phyloP scores from a whole-genome alignment of 495 filamentous ascomycete genomes.

The Podospora pseudoanserina region DNA sequence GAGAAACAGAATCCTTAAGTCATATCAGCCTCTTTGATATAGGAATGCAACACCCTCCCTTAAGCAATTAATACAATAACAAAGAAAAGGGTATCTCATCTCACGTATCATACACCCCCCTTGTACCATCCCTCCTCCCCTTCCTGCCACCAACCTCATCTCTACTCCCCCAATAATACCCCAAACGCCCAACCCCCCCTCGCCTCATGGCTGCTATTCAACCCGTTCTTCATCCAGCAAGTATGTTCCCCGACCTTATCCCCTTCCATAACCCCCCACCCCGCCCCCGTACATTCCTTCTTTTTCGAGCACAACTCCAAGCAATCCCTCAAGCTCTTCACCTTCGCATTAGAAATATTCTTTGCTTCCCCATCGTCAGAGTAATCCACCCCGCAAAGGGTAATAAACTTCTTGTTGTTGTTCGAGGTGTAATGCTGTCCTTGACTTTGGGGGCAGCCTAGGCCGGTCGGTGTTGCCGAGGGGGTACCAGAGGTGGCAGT shows the following conservation, averaged over 20 bases:
- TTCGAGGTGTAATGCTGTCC: constrained; percentile 12
- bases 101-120: background rate
- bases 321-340: constrained; percentile 22
- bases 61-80: background rate
- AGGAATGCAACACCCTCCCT: too few relatives aligned
- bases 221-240: constrained; percentile 26
- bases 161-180: constrained; percentile 11
- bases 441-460: constrained; percentile 13
- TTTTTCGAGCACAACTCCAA: constrained; percentile 17
- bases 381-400: constrained; percentile 26
- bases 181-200: constrained; percentile 21
- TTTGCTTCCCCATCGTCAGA: constrained; percentile 16
- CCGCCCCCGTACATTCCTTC: constrained; percentile 19
- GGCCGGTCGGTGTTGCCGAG: background rate
- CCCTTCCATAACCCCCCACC: constrained; percentile 18
- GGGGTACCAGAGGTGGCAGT: background rate
- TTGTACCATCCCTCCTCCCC: background rate
- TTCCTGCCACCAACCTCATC: background rate
- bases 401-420: constrained; percentile 19
- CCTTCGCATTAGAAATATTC: constrained; percentile 13
- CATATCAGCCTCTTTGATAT: too few relatives aligned
- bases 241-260: constrained; percentile 8
- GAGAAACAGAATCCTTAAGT: too few relatives aligned
- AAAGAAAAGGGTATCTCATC: background rate
- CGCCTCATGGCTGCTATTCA: constrained; percentile 20